Percentiles rank a stretch among this genome's conserved stretches.
phyloP scores from a whole-genome alignment of 176 grass and related monocot genomes.

The Bothriochloa decipiens region DNA sequence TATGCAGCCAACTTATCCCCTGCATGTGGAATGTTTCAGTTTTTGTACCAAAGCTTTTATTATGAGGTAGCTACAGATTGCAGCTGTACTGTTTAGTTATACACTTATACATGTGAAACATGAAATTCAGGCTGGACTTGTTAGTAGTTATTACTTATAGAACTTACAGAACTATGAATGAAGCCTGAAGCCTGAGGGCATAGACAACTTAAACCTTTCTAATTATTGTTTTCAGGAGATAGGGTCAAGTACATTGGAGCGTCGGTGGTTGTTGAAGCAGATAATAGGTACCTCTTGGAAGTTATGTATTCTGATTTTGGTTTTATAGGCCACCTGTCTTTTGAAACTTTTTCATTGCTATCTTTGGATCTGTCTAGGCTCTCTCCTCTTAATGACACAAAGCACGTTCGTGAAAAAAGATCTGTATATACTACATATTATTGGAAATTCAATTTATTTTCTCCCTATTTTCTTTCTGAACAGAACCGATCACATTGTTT shows the following conservation, averaged over 20 bases:
- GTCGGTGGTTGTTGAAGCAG: conserved; percentile 59
- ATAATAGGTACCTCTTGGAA: conserved; percentile 60
- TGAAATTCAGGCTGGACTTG: conserved; percentile 32
- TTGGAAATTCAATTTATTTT: conserved; percentile 20
- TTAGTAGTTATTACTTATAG: background rate
- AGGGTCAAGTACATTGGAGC: conserved; percentile 81
- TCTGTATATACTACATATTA: background rate
- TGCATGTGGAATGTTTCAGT: background rate
- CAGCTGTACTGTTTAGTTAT: conserved; percentile 24
- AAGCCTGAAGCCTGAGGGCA: background rate
- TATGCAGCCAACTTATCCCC: background rate
- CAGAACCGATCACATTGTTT: background rate
- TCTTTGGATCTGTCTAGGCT: conserved; percentile 15
- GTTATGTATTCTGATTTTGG: conserved; percentile 29
- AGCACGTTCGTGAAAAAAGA: background rate
- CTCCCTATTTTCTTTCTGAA: conserved; percentile 5
- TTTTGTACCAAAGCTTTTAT: background rate
- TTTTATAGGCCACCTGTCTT: conserved; percentile 14
- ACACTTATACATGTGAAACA: conserved; percentile 39
- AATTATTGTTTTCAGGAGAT: conserved; percentile 68
- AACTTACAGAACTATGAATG: conserved; percentile 21
- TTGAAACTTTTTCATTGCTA: conserved; percentile 8
- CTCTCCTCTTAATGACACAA: background rate
- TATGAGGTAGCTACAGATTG: conserved; percentile 10
- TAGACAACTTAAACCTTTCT: conserved; percentile 25